These are phyloP conservation scores for Pythium grandisporangium DNA, from an alignment of 352 stramenopile species.

Conservation along the genomic window DNA sequence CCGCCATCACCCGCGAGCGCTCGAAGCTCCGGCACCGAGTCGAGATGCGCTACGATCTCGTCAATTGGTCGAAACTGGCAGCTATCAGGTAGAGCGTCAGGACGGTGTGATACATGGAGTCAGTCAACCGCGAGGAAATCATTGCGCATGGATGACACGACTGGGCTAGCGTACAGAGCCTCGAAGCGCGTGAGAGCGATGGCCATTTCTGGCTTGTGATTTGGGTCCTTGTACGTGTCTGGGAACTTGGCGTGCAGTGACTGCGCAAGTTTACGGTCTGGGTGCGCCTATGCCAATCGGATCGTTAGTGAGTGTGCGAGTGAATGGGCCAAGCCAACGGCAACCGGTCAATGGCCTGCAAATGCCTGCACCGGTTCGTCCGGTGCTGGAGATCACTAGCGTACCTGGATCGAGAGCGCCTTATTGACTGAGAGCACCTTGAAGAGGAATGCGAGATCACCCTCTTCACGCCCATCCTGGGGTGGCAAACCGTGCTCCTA, in stretches of 20 bases:
- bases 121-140: neutral
- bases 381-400: neutral
- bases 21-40: conserved; percentile 86
- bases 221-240: conserved; percentile 95
- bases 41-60: conserved; percentile 88
- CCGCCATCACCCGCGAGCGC: conserved; percentile 41
- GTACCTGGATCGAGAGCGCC: conserved; percentile 94
- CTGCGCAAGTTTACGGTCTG: conserved; percentile 71
- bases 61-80: conserved; percentile 90
- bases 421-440: conserved; percentile 98
- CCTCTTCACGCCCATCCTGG: too few relatives aligned
- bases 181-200: conserved; percentile 97
- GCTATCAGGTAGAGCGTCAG: conserved; percentile 15
- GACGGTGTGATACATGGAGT: too few relatives aligned
- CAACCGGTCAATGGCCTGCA: too few relatives aligned
- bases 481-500: too few relatives aligned
- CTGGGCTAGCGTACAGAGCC: conserved; percentile 58
- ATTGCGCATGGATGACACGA: conserved; percentile 1
- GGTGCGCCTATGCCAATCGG: conserved; percentile 39
- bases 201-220: conserved; percentile 99
- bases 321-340: too few relatives aligned
- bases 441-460: conserved; percentile 96
- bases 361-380: too few relatives aligned
- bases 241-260: conserved; percentile 83
- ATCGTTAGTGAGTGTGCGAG: neutral